Conservation (phyloP, 2,329 filamentous ascomycete genomes). For the Trichoderma lentiforme region DNA sequence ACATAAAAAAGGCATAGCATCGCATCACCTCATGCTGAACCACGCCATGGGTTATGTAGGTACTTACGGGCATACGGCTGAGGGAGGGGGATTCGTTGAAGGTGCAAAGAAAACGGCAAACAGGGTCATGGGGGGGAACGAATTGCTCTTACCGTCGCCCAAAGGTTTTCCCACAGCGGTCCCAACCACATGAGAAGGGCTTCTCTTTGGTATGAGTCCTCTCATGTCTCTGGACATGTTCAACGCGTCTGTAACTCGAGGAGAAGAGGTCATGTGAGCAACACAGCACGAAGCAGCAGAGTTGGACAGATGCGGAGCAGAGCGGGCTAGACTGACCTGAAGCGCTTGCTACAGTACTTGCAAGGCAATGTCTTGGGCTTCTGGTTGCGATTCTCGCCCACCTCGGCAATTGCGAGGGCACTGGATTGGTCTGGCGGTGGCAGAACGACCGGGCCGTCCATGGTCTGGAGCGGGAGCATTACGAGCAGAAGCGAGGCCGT, state of each 20-base stretch:
- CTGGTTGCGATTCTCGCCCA: conserved; percentile 51
- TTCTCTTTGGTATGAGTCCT: conserved; percentile 64
- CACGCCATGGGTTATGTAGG: background rate
- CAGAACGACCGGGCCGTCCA: conserved; percentile 44
- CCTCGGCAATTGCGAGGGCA: conserved; percentile 39
- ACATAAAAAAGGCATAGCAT: background rate
- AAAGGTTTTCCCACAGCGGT: conserved; percentile 60
- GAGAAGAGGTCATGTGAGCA: conserved; percentile 22
- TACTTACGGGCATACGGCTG: background rate
- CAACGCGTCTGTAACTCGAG: conserved; percentile 49
- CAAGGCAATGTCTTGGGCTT: conserved; percentile 62
- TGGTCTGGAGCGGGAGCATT: conserved; percentile 54
- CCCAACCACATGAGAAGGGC: conserved; percentile 58
- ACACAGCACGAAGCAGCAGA: conserved; percentile 1
- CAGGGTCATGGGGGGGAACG: background rate
- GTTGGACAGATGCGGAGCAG: conserved; percentile 13
- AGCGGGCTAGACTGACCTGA: conserved; percentile 47
- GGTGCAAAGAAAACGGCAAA: background rate
- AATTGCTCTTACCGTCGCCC: conserved; percentile 52
- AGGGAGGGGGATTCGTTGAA: background rate
- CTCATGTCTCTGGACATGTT: conserved; percentile 63
- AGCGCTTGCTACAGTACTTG: conserved; percentile 61
- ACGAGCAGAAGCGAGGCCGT: conserved; percentile 26
- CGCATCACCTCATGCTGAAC: conserved; percentile 7
- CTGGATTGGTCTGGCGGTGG: conserved; percentile 24